These are phyloP conservation scores for Penicillium verhagenii DNA, from an alignment of 495 filamentous ascomycete species.

Conservation along the genomic window DNA sequence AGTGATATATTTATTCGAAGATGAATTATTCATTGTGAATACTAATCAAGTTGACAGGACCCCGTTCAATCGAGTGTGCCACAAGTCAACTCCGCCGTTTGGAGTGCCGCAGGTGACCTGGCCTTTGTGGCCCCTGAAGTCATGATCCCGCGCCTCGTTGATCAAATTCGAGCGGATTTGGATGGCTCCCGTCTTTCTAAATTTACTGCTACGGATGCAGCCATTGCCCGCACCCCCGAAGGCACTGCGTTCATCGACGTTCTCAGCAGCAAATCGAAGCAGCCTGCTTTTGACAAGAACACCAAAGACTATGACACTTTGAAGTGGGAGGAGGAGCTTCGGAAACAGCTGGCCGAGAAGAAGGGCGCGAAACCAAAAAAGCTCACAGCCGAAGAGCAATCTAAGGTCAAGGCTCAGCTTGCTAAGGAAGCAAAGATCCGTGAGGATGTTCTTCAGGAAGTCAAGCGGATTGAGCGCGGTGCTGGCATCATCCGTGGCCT, in stretches of 20 bases:
- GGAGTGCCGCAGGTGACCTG: constrained; percentile 78
- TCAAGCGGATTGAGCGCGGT: constrained; percentile 69
- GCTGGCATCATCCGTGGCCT: constrained; percentile 81
- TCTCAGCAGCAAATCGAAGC: constrained; percentile 70
- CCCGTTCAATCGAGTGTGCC: constrained; percentile 42
- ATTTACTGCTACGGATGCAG: constrained; percentile 82
- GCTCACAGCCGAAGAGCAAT: constrained; percentile 80
- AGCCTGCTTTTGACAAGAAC: constrained; percentile 70
- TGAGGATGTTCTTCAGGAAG: constrained; percentile 61
- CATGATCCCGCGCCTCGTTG: constrained; percentile 72
- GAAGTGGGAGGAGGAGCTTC: constrained; percentile 96
- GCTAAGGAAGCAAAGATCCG: constrained; percentile 82
- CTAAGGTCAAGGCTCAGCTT: constrained; percentile 88
- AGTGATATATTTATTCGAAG: background rate
- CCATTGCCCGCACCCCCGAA: constrained; percentile 85
- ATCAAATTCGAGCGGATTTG: constrained; percentile 69
- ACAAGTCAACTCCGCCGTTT: constrained; percentile 64
- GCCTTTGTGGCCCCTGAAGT: constrained; percentile 88
- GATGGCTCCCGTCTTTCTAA: constrained; percentile 60
- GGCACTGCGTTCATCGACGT: constrained; percentile 89
- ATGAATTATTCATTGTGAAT: background rate
- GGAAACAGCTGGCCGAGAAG: constrained; percentile 83
- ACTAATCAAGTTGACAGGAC: constrained; percentile 14
- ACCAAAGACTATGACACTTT: constrained; percentile 90
- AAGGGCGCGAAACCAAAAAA: constrained; percentile 88